Percentiles rank a stretch among this genome's conserved stretches.
Evolutionary conservation across 805 yeast species (phyloP).

Genomic region (Sugiyamaella floridensis): DNA sequence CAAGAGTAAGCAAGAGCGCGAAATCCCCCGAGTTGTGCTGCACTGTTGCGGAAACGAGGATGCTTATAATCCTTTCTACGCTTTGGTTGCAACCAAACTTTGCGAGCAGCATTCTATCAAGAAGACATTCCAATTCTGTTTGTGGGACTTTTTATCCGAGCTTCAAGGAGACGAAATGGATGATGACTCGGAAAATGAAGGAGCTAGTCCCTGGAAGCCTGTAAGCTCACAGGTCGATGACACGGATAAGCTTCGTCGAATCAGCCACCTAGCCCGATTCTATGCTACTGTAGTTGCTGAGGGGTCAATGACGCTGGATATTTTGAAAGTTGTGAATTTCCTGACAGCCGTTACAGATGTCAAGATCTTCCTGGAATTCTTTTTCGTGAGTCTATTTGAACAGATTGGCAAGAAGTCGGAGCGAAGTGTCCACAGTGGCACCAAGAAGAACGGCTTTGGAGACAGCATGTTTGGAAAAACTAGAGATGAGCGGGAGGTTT

Average conservation of each 20-base stretch:
- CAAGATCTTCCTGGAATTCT: conserved; percentile 62
- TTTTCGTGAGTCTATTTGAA: conserved; percentile 62
- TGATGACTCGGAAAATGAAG: conserved; percentile 25
- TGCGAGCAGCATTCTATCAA: conserved; percentile 65
- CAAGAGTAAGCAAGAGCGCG: conserved; percentile 74
- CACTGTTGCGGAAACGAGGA: conserved; percentile 85
- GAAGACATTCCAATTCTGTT: conserved; percentile 78
- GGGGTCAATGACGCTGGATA: conserved; percentile 64
- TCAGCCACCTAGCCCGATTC: conserved; percentile 70
- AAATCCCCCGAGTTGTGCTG: conserved; percentile 74
- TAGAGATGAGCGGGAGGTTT: conserved; percentile 43
- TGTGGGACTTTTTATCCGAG: conserved; percentile 81
- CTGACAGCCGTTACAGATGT: conserved; percentile 57
- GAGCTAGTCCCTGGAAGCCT: conserved; percentile 1
- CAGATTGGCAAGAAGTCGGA: conserved; percentile 41
- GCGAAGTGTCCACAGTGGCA: conserved; percentile 16
- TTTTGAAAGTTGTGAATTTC: conserved; percentile 67
- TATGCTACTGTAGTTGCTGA: conserved; percentile 72
- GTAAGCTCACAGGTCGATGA: conserved; percentile 14
- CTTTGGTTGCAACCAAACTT: conserved; percentile 66
- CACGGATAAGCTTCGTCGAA: conserved; percentile 46
- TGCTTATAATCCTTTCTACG: conserved; percentile 84
- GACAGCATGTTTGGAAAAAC: conserved; percentile 23
- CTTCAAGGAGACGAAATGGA: conserved; percentile 48
- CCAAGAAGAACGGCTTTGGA: conserved; percentile 13